phyloP scores from a whole-genome alignment of 495 filamentous ascomycete genomes.

The Pyrenopolyporus hunteri region DNA sequence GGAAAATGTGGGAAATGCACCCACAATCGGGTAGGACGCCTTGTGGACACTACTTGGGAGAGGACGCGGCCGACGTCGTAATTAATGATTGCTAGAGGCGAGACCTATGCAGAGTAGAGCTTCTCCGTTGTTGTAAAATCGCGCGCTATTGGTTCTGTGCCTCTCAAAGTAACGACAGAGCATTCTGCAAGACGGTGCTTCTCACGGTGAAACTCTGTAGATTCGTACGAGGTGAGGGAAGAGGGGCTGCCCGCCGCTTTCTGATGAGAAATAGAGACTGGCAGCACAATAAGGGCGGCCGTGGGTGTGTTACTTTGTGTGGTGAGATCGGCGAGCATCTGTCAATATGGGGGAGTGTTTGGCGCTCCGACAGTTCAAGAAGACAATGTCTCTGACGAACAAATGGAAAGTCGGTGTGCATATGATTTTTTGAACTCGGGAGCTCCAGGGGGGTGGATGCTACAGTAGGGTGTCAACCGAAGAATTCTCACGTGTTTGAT shows the following conservation, averaged over 20 bases:
- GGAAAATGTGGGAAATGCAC: not conserved
- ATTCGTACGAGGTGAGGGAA: conserved; percentile 31
- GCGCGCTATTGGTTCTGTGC: conserved; percentile 24
- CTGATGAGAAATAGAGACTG: conserved; percentile 18
- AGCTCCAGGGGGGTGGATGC: conserved; percentile 31
- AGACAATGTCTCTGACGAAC: conserved; percentile 27
- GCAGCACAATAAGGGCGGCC: conserved; percentile 30
- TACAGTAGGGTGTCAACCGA: conserved; percentile 37
- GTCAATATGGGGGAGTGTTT: conserved; percentile 23
- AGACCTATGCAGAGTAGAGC: conserved; percentile 16
- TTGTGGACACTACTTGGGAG: conserved; percentile 9
- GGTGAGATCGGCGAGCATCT: conserved; percentile 36
- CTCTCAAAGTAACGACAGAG: conserved; percentile 23
- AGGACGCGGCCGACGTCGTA: conserved; percentile 23
- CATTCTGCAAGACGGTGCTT: conserved; percentile 38
- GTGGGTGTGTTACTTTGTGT: conserved; percentile 31
- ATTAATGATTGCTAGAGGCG: conserved; percentile 15
- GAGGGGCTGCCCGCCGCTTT: conserved; percentile 25
- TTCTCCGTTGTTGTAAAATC: conserved; percentile 1
- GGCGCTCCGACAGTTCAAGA: conserved; percentile 30
- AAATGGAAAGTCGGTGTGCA: conserved; percentile 40
- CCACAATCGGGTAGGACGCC: too few species aligned
- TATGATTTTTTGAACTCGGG: conserved; percentile 36
- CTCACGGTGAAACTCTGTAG: conserved; percentile 38
- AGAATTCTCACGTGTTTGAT: conserved; percentile 34